A percentile compares a stretch with the other conserved stretches of the same genome.
Evolutionary conservation across 2,329 filamentous ascomycete genomes (phyloP).

Genomic region (Fusarium globosum): DNA sequence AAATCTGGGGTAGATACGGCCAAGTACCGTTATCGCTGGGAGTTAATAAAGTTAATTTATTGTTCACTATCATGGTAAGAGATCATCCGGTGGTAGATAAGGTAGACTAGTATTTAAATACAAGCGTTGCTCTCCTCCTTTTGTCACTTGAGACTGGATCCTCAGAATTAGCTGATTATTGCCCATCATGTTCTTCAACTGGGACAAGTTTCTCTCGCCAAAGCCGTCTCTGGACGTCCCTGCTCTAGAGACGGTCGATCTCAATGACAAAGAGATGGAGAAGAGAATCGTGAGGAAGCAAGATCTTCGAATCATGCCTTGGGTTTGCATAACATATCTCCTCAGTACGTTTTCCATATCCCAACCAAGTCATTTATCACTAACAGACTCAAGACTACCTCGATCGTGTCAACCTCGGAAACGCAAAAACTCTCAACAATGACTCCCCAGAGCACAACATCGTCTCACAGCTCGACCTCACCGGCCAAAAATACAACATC

Average conservation of each 20-base stretch:
- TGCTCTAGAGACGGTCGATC: conserved; percentile 49
- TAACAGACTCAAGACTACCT: conserved; percentile 34
- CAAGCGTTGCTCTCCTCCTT: not conserved
- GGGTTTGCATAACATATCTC: conserved; percentile 49
- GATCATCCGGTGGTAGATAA: not conserved
- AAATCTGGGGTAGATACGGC: conserved; percentile 30
- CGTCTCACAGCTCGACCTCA: conserved; percentile 46
- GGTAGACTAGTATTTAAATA: conserved; percentile 17
- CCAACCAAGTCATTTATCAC: not conserved
- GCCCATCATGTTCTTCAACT: conserved; percentile 33
- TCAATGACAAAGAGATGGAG: conserved; percentile 50
- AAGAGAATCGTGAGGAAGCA: conserved; percentile 49
- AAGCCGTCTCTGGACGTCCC: conserved; percentile 50
- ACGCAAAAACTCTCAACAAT: conserved; percentile 50
- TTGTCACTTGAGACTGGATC: not conserved
- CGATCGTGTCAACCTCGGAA: conserved; percentile 50
- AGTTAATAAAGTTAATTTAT: not conserved
- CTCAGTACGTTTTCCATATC: conserved; percentile 35
- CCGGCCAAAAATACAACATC: conserved; percentile 48
- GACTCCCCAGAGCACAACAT: conserved; percentile 50
- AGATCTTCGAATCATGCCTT: conserved; percentile 48
- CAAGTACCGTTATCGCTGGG: conserved; percentile 31
- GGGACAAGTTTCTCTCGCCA: conserved; percentile 33
- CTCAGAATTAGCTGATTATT: not conserved
- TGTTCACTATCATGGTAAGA: conserved; percentile 19